These are phyloP conservation scores for Xylaria scruposa DNA, from an alignment of 495 filamentous ascomycete species.

Conservation along the genomic window DNA sequence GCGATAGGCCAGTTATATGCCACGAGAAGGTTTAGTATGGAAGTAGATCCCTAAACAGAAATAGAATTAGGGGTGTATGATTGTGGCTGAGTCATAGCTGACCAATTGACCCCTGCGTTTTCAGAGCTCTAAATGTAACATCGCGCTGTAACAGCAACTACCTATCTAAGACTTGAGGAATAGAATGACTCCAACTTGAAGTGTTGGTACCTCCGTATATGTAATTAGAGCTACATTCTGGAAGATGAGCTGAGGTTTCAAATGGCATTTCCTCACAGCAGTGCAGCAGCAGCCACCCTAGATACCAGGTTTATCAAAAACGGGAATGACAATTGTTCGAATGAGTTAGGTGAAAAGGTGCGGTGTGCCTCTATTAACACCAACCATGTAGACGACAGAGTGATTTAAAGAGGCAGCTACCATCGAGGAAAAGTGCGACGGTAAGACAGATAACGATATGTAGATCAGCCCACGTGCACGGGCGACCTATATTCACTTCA, in stretches of 20 bases:
- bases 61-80: not conserved
- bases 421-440: not conserved
- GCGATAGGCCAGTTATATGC: not conserved
- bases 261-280: no score
- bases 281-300: no score
- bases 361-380: not conserved
- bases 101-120: constrained; percentile 3
- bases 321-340: no score
- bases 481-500: not conserved
- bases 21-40: not conserved
- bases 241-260: no score
- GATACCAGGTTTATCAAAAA: no score
- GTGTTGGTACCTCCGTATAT: no score
- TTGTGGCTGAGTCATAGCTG: not conserved
- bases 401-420: not conserved
- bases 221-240: no score
- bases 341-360: not conserved
- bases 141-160: not conserved
- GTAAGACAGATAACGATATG: not conserved
- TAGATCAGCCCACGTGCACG: not conserved
- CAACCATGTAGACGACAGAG: not conserved
- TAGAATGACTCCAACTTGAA: not conserved
- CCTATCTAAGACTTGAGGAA: not conserved
- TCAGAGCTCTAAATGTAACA: not conserved
- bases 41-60: not conserved